A percentile compares a stretch with the other conserved stretches of the same genome.
phyloP scores from a whole-genome alignment of 2,329 filamentous ascomycete species.

The Lasiodiplodia theobromae region DNA sequence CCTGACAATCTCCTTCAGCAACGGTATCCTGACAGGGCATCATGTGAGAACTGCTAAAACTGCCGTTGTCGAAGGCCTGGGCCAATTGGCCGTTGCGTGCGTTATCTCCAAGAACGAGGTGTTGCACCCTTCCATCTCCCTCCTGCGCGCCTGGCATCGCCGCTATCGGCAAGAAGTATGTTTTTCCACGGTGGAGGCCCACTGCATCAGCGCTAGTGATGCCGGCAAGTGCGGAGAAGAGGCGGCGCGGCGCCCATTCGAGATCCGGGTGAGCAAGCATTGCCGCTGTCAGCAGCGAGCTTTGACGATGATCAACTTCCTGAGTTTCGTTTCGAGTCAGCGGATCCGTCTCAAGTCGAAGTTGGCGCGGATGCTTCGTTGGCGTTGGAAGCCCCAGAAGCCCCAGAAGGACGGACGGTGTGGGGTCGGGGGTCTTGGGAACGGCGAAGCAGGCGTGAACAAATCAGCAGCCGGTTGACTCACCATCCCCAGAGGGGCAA shows the following conservation, averaged over 20 bases:
- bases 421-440: slow-evolving; percentile 12
- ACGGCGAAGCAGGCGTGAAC: background rate
- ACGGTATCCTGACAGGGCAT: slow-evolving; percentile 23
- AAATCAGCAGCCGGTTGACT: slow-evolving; percentile 11
- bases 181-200: background rate
- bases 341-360: slow-evolving; percentile 13
- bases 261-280: background rate
- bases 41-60: slow-evolving; percentile 13
- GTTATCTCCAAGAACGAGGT: slow-evolving; percentile 7
- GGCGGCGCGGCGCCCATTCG: slow-evolving; percentile 2
- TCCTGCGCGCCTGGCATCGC: background rate
- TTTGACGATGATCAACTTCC: slow-evolving; percentile 17
- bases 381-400: slow-evolving; percentile 13
- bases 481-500: background rate
- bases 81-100: slow-evolving; percentile 4
- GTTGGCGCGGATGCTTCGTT: slow-evolving; percentile 12
- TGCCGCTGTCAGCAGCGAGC: slow-evolving; percentile 6
- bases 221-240: slow-evolving; percentile 24
- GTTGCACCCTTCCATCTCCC: background rate
- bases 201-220: slow-evolving; percentile 7
- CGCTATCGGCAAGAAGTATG: background rate
- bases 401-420: background rate
- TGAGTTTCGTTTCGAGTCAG: slow-evolving; percentile 21
- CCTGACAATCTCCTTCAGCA: slow-evolving; percentile 21
- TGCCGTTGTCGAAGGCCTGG: background rate